phyloP scores from a whole-genome alignment of 2,329 filamentous ascomycete genomes.

The Sporothrix mexicana region DNA sequence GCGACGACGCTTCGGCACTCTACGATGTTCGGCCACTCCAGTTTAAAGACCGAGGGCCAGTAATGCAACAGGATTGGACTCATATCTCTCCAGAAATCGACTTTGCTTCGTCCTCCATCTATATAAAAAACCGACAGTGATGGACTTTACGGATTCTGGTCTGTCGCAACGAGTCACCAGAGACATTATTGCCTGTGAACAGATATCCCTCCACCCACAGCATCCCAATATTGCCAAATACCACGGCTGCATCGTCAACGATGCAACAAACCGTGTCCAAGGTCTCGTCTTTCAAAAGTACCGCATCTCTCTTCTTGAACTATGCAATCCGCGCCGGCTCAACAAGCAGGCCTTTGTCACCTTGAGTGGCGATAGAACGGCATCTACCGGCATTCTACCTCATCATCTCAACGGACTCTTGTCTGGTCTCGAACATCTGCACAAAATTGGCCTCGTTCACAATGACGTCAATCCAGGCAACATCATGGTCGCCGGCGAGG shows the following conservation, averaged over 20 bases:
- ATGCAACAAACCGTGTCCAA: neutral
- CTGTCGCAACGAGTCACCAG: neutral
- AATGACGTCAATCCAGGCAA: neutral
- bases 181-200: neutral
- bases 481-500: neutral
- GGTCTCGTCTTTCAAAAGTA: neutral
- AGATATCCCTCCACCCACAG: neutral
- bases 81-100: neutral
- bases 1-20: neutral
- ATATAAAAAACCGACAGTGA: neutral
- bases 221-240: neutral
- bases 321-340: neutral
- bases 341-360: neutral
- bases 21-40: neutral
- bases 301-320: neutral
- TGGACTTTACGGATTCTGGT: neutral
- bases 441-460: neutral
- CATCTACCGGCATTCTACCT: neutral
- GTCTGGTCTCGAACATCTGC: neutral
- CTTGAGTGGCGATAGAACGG: neutral
- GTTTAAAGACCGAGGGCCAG: neutral
- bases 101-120: neutral
- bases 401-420: neutral
- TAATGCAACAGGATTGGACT: neutral
- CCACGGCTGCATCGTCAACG: neutral